A percentile compares a stretch with the other conserved stretches of the same genome.
Evolutionary conservation across 371 early-diverging fungal species (phyloP).

Genomic region (Mucor lusitanicus): DNA sequence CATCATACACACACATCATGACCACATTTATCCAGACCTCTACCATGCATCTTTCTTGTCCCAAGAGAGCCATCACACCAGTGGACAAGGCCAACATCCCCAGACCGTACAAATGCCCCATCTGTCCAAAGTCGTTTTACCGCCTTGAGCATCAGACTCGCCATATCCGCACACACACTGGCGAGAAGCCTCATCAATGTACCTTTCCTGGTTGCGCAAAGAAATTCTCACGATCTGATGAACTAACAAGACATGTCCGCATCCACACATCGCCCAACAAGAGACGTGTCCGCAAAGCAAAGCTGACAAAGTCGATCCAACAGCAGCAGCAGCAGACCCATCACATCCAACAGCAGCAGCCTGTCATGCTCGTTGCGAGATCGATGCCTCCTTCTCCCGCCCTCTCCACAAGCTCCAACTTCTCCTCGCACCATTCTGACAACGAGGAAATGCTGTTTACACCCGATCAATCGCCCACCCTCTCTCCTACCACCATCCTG

Average conservation of each 20-base stretch:
- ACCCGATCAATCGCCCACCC: conserved; percentile 43
- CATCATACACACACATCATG: conserved; percentile 1
- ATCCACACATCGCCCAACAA: conserved; percentile 63
- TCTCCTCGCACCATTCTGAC: conserved; percentile 33
- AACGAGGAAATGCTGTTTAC: conserved; percentile 46
- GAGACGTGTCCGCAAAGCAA: conserved; percentile 30
- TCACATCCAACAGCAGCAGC: neutral
- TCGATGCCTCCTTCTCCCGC: conserved; percentile 44
- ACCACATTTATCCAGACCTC: conserved; percentile 1
- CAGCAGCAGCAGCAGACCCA: conserved; percentile 14
- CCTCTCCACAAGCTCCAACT: conserved; percentile 33
- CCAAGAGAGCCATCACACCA: conserved; percentile 32
- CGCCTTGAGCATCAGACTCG: conserved; percentile 83
- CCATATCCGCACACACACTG: conserved; percentile 91
- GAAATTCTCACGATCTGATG: conserved; percentile 89
- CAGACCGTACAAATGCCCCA: conserved; percentile 69
- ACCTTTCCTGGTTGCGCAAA: conserved; percentile 79
- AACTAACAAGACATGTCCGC: conserved; percentile 82
- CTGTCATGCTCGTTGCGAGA: conserved; percentile 12
- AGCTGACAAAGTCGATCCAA: conserved; percentile 7
- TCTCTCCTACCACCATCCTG: conserved; percentile 25
- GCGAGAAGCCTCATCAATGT: conserved; percentile 90
- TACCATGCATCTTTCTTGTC: conserved; percentile 9
- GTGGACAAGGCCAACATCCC: conserved; percentile 47
- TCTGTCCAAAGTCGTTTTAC: conserved; percentile 70